Evolutionary conservation across 2,329 filamentous ascomycete genomes (phyloP), one percentile per base, ranked within the genome.

Genomic region (Pezicula carpinea): DNA sequence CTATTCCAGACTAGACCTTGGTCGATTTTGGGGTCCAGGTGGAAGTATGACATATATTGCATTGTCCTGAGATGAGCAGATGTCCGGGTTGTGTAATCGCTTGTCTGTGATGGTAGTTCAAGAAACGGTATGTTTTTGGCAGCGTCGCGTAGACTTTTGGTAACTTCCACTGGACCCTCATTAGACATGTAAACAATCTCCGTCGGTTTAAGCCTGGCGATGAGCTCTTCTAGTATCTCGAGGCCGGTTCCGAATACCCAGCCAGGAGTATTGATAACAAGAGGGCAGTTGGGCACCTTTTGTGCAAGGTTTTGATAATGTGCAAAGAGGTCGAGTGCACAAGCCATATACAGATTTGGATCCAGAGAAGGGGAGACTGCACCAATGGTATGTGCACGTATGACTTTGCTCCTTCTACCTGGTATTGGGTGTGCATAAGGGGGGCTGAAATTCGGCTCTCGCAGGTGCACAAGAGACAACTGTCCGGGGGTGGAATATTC

Each of bases 1-100:
- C 71, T 50, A 43, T 82, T 87, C 38, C 60, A 64, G 41, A 44
- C 53, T 50, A 52, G 35, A 43, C 34, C n/a, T 3, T 49, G 50
- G 48, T 49, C 56, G 42, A 35, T 55, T 39, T 22, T 45, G 33
- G 50, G 39, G 15, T 65, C 59, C 8, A 70, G 54, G 60, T 92
- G 88, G 58, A 92, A 89, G 57, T 91, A 92, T 0, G 86, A 83
- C 74, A 89, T 83, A n/a, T 76, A 80, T 55, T 90, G 85, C 84
- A 92, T 89, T 5, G 77, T 75, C 43, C 85, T 72, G 3, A 88
- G 65, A 51, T 91, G 82, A 0, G 79, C 74, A 0, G 85, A 76
- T 8, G 82, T 86, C 32, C 83, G 72, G 3, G 76, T 69, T 1
- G 72, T 72, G 34, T 71, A 71, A 34, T 80, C 76, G n/a, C 72